Conservation (phyloP, 768 basidiomycete genomes). For the Mycena polygramma region DNA sequence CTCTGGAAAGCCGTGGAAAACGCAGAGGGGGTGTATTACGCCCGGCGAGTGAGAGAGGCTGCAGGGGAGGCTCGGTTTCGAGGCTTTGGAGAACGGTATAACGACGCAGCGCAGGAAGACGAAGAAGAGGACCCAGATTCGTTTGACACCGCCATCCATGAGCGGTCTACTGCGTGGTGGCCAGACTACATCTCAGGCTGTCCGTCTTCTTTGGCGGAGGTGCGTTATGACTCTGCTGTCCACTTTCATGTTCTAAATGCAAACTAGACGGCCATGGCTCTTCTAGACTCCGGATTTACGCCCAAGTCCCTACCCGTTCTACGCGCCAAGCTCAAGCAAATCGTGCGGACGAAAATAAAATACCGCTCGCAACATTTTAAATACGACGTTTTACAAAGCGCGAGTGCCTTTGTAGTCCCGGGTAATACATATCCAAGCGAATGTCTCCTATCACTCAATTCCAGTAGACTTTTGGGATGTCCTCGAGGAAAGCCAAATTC, state of each 20-base stretch:
- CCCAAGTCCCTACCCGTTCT: constrained; percentile 52
- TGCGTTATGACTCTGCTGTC: neutral
- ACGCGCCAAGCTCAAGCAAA: constrained; percentile 50
- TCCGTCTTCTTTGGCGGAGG: constrained; percentile 58
- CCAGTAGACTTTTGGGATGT: constrained; percentile 65
- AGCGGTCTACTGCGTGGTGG: constrained; percentile 59
- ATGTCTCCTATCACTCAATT: neutral
- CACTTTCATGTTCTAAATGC: neutral
- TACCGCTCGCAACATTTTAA: constrained; percentile 42
- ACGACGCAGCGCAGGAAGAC: constrained; percentile 36
- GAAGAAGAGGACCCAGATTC: constrained; percentile 35
- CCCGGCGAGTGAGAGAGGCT: constrained; percentile 39
- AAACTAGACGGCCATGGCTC: constrained; percentile 47
- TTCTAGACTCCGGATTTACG: constrained; percentile 58
- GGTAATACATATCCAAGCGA: constrained; percentile 43
- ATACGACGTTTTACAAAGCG: constrained; percentile 54
- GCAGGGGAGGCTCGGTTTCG: constrained; percentile 42
- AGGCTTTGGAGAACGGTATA: constrained; percentile 36
- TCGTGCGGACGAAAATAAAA: constrained; percentile 50
- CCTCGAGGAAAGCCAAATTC: constrained; percentile 67
- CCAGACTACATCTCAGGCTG: constrained; percentile 57
- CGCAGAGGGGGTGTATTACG: constrained; percentile 38
- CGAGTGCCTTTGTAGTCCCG: constrained; percentile 58
- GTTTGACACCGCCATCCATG: constrained; percentile 35
- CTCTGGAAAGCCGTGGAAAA: constrained; percentile 40